Percentiles rank a stretch among this genome's conserved stretches.
These are phyloP conservation scores for Colletotrichum musae DNA, from an alignment of 2,329 filamentous ascomycete species.

Conservation along the genomic window DNA sequence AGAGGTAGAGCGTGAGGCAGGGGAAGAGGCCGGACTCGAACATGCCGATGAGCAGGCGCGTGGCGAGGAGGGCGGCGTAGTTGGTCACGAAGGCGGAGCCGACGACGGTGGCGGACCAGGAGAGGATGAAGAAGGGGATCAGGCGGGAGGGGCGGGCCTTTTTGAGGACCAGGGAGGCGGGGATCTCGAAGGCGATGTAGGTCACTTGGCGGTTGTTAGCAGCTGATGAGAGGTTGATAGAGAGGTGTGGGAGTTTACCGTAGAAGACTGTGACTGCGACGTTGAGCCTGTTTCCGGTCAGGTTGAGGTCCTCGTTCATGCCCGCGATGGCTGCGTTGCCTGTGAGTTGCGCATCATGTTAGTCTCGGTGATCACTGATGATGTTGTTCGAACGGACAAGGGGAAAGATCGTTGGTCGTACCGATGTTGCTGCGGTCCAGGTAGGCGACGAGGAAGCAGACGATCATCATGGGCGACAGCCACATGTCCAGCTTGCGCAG, in stretches of 20 bases:
- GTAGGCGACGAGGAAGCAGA: conserved; percentile 51
- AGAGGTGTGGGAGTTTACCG: conserved; percentile 52
- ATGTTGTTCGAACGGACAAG: background rate
- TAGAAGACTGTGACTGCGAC: conserved; percentile 61
- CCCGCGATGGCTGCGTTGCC: conserved; percentile 52
- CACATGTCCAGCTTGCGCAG: conserved; percentile 46
- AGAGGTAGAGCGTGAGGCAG: conserved; percentile 56
- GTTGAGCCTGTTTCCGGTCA: conserved; percentile 56
- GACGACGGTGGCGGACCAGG: conserved; percentile 64
- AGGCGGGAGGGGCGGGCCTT: conserved; percentile 50
- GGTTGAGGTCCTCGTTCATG: conserved; percentile 51
- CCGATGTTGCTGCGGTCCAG: conserved; percentile 49
- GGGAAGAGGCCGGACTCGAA: conserved; percentile 66
- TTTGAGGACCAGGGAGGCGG: conserved; percentile 51
- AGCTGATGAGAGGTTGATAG: conserved; percentile 50
- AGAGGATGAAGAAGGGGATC: conserved; percentile 49
- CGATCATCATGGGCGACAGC: conserved; percentile 40
- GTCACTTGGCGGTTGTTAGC: conserved; percentile 60
- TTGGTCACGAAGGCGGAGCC: conserved; percentile 61
- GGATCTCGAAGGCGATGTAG: conserved; percentile 61
- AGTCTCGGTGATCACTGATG: background rate
- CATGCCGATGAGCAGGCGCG: conserved; percentile 62
- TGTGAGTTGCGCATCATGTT: conserved; percentile 15
- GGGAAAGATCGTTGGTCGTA: background rate
- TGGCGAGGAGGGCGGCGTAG: conserved; percentile 58